Evolutionary conservation across 1,284 basidiomycete genomes (phyloP).

Genomic region (Butyriboletus regius): DNA sequence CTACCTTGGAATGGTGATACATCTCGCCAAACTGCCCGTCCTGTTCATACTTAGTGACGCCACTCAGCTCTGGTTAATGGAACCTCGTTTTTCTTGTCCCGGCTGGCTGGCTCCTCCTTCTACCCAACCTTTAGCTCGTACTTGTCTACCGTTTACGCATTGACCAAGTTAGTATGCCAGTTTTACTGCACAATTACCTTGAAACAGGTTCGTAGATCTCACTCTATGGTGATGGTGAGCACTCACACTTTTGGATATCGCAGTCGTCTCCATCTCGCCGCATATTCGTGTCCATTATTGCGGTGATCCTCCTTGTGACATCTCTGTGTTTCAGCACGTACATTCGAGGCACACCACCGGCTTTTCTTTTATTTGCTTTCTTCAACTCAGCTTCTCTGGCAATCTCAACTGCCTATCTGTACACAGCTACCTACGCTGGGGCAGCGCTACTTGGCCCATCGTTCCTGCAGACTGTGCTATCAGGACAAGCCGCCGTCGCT

Average conservation of each 20-base stretch:
- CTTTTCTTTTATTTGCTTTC: slow-evolving; percentile 61
- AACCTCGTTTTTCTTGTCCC: slow-evolving; percentile 63
- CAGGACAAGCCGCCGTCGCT: slow-evolving; percentile 68
- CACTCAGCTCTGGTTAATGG: slow-evolving; percentile 64
- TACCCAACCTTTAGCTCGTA: slow-evolving; percentile 61
- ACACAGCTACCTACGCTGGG: slow-evolving; percentile 58
- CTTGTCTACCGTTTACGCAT: slow-evolving; percentile 59
- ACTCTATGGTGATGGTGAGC: not conserved
- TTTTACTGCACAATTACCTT: slow-evolving; percentile 62
- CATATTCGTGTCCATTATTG: slow-evolving; percentile 36
- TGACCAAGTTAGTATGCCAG: slow-evolving; percentile 58
- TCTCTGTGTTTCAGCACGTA: slow-evolving; percentile 56
- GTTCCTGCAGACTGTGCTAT: slow-evolving; percentile 32
- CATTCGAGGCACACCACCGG: slow-evolving; percentile 40
- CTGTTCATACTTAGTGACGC: not conserved
- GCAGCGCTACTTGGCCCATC: slow-evolving; percentile 63
- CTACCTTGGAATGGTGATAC: slow-evolving; percentile 70
- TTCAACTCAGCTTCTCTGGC: slow-evolving; percentile 53
- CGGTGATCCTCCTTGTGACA: slow-evolving; percentile 45
- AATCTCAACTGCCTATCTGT: slow-evolving; percentile 57
- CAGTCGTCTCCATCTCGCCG: slow-evolving; percentile 43
- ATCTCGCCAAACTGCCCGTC: not conserved
- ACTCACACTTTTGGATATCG: slow-evolving; percentile 26
- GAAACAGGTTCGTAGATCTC: slow-evolving; percentile 45
- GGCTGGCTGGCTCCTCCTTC: slow-evolving; percentile 50